These are phyloP conservation scores for Gentiana straminea DNA, from an alignment of 257 asterid species.

Conservation along the genomic window DNA sequence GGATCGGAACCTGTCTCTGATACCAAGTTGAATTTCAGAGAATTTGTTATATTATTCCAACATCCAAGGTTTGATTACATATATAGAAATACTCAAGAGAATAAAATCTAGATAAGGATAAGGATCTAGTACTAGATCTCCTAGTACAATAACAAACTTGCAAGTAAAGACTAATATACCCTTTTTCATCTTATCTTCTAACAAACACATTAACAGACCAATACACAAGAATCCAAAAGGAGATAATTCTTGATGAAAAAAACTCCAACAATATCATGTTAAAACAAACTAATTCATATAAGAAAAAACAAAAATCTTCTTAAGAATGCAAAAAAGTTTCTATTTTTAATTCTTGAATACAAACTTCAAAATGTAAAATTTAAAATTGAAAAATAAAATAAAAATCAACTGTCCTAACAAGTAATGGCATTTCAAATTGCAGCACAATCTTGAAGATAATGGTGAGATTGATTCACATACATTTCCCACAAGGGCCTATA, in stretches of 20 bases:
- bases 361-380: conserved; percentile 2
- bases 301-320: conserved; percentile 17
- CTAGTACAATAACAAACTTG: no score
- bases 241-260: no score
- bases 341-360: conserved; percentile 21
- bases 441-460: conserved; percentile 50
- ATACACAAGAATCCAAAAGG: no score
- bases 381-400: not conserved
- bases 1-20: conserved; percentile 99
- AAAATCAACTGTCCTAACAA: conserved; percentile 22
- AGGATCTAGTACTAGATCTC: no score
- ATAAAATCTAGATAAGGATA: no score
- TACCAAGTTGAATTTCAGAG: conserved; percentile 9
- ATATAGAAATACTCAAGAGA: no score
- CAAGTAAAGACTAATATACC: no score
- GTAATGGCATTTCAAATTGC: conserved; percentile 33
- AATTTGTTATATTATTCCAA: no score
- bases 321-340: conserved; percentile 40
- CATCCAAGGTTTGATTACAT: no score
- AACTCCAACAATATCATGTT: no score
- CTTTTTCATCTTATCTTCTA: no score
- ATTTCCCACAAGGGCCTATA: conserved; percentile 80
- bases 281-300: not conserved
- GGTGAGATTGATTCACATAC: conserved; percentile 52
- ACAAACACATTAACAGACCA: no score